Percentiles rank a stretch among this genome's conserved stretches.
Conservation (phyloP, 331 rosid genomes). For the Pyracantha coccinea region DNA sequence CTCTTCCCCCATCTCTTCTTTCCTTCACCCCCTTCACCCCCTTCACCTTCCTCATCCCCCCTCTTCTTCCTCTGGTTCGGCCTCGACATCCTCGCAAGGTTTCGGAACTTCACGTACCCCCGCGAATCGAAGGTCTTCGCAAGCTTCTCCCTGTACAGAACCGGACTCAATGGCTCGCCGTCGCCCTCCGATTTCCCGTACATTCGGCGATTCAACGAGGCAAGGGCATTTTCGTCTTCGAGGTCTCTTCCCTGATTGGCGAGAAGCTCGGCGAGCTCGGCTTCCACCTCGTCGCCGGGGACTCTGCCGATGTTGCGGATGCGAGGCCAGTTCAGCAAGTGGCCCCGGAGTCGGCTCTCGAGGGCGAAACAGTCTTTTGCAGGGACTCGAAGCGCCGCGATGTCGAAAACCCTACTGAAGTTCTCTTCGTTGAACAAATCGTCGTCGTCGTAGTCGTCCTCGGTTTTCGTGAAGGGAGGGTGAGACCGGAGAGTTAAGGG, state of each 20-base stretch:
- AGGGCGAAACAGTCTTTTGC: constrained; percentile 59
- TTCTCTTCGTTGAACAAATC: constrained; percentile 23
- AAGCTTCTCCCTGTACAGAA: constrained; percentile 66
- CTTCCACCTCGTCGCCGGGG: constrained; percentile 76
- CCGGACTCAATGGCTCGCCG: constrained; percentile 53
- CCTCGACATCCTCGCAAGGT: constrained; percentile 77
- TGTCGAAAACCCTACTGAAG: constrained; percentile 54
- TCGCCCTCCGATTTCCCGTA: constrained; percentile 55
- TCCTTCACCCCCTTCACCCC: constrained; percentile 24
- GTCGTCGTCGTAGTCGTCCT: constrained; percentile 7
- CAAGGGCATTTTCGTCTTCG: constrained; percentile 16
- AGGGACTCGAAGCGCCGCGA: constrained; percentile 82
- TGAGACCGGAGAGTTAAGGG: constrained; percentile 13
- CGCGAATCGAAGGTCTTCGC: constrained; percentile 59
- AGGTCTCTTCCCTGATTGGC: neutral
- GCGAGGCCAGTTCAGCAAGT: constrained; percentile 94
- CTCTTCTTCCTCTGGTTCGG: constrained; percentile 52
- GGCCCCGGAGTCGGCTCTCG: constrained; percentile 79
- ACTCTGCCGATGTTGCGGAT: constrained; percentile 80
- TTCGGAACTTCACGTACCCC: constrained; percentile 66
- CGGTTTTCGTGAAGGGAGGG: neutral
- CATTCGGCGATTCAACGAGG: constrained; percentile 46
- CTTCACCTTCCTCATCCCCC: constrained; percentile 12
- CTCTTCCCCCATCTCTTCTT: constrained; percentile 30
- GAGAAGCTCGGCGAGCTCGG: constrained; percentile 25